These are phyloP conservation scores for Viola pubescens DNA, from an alignment of 441 rosid species.

Conservation along the genomic window DNA sequence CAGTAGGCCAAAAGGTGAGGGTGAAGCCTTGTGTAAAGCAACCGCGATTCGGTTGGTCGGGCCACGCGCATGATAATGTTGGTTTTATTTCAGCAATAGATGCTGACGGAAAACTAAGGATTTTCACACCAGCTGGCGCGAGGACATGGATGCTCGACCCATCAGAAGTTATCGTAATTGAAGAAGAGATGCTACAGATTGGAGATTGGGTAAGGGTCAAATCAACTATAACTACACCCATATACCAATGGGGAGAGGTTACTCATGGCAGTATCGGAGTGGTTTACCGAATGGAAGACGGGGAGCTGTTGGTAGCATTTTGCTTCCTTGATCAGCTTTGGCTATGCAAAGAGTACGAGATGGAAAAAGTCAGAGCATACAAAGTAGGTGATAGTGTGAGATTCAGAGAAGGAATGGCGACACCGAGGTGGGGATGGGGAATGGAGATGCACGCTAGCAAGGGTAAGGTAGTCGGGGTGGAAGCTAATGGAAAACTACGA, in stretches of 20 bases:
- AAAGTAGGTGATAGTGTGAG: slow-evolving; percentile 71
- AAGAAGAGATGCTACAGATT: slow-evolving; percentile 69
- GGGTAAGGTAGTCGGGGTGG: slow-evolving; percentile 85
- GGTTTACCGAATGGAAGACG: slow-evolving; percentile 77
- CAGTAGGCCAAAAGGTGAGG: slow-evolving; percentile 67
- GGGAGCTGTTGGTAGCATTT: slow-evolving; percentile 73
- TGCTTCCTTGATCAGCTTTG: slow-evolving; percentile 89
- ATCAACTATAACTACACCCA: slow-evolving; percentile 57
- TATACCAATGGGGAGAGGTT: slow-evolving; percentile 97
- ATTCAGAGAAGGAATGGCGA: slow-evolving; percentile 64
- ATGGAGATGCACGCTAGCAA: slow-evolving; percentile 97
- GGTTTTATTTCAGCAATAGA: slow-evolving; percentile 85
- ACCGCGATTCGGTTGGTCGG: slow-evolving; percentile 97
- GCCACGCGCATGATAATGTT: slow-evolving; percentile 67
- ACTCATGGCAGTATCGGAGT: slow-evolving; percentile 83
- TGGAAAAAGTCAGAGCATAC: slow-evolving; percentile 75
- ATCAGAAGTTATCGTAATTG: slow-evolving; percentile 73
- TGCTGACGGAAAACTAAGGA: slow-evolving; percentile 91
- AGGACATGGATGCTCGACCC: slow-evolving; percentile 99
- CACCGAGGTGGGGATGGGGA: slow-evolving; percentile 99
- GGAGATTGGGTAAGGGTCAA: slow-evolving; percentile 92
- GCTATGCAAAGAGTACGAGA: slow-evolving; percentile 87
- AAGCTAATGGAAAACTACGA: slow-evolving; percentile 88
- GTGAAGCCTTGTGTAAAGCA: slow-evolving; percentile 78
- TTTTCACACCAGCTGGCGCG: slow-evolving; percentile 82